Percentiles rank a stretch among this genome's conserved stretches.
Evolutionary conservation across 495 filamentous ascomycete genomes (phyloP).

Genomic region (Aspergillus diversus): DNA sequence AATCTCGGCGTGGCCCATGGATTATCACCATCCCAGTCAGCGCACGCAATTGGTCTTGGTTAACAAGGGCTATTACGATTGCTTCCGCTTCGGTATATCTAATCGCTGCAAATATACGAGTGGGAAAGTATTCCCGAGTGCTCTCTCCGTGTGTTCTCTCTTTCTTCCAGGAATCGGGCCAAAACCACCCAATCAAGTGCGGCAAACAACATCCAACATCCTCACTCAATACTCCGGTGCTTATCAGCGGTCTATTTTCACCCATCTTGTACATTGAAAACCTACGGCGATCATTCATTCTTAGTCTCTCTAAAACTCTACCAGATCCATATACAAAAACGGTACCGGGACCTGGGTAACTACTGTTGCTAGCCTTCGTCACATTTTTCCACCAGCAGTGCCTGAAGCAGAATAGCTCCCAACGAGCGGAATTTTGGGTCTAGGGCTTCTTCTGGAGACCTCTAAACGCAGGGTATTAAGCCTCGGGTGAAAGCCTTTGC

Average conservation of each 20-base stretch:
- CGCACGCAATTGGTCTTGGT: too few species aligned
- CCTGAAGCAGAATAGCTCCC: not conserved
- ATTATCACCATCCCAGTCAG: not conserved
- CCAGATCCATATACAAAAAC: too few species aligned
- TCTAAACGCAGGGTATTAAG: not conserved
- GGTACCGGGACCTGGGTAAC: not conserved
- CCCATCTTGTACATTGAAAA: not conserved
- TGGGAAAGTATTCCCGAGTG: too few species aligned
- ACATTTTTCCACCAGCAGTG: not conserved
- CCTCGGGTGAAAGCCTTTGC: not conserved
- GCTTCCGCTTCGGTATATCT: too few species aligned
- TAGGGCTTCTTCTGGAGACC: not conserved
- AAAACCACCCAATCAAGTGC: conserved; percentile 7
- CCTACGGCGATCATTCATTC: not conserved
- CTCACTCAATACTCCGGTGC: not conserved
- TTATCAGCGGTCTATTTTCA: not conserved
- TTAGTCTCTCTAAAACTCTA: not conserved
- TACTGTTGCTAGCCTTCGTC: not conserved
- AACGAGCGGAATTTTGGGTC: not conserved
- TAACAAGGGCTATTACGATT: too few species aligned
- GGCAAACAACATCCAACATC: not conserved
- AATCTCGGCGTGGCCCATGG: not conserved
- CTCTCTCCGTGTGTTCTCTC: too few species aligned
- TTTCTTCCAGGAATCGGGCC: not conserved
- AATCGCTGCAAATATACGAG: too few species aligned